These are phyloP conservation scores for Gentiana straminea DNA, from an alignment of 257 asterid genomes.

Conservation along the genomic window DNA sequence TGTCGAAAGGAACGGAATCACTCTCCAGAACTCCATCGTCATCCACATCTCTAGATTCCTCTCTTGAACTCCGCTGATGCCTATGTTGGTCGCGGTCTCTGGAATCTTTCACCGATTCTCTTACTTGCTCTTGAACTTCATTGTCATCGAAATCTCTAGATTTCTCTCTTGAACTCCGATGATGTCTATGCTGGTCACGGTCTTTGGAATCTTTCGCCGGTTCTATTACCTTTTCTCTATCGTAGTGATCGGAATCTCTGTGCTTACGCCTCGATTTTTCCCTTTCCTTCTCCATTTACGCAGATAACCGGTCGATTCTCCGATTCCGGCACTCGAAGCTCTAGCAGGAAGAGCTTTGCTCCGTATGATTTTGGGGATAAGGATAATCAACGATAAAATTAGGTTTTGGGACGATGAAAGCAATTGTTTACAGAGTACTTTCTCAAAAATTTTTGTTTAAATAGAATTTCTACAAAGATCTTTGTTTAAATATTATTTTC, in stretches of 20 bases:
- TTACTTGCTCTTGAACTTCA: constrained; percentile 3
- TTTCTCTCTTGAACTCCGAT: constrained; percentile 17
- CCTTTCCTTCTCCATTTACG: constrained; percentile 23
- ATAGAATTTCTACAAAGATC: too few species aligned
- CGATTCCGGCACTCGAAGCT: too few species aligned
- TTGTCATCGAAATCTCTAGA: constrained; percentile 29
- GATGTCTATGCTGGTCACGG: constrained; percentile 13
- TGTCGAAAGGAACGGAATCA: too few species aligned
- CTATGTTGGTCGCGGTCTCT: constrained; percentile 9
- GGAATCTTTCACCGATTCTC: constrained; percentile 23
- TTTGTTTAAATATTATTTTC: too few species aligned
- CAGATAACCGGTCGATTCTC: neutral
- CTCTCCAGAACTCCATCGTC: constrained; percentile 14
- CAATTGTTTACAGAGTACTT: too few species aligned
- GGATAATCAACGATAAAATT: too few species aligned
- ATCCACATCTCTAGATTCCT: constrained; percentile 31
- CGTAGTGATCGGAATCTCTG: constrained; percentile 10
- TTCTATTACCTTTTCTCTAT: constrained; percentile 20
- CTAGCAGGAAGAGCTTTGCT: too few species aligned
- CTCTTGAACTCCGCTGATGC: constrained; percentile 16
- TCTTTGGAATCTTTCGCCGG: constrained; percentile 13
- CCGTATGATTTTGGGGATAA: too few species aligned
- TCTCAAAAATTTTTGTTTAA: too few species aligned
- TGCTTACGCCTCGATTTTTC: constrained; percentile 49
- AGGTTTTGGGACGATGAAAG: too few species aligned